Percentiles rank a stretch among this genome's conserved stretches.
phyloP scores from a whole-genome alignment of 441 rosid species.

The Croton setiger region DNA sequence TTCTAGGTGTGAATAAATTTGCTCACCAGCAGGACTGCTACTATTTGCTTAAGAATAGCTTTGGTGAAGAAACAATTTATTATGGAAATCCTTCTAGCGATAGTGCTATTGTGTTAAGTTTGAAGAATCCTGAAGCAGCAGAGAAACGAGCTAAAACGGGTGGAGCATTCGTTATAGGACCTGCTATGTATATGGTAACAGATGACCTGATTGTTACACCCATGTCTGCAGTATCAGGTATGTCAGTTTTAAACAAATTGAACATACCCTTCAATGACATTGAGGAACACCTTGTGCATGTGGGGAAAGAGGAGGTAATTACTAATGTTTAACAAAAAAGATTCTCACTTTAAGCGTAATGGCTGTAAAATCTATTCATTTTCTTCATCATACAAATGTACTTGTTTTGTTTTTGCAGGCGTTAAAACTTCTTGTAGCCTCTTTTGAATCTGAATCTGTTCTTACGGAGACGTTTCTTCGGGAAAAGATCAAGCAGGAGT shows the following conservation, averaged over 20 bases:
- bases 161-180: slow-evolving; percentile 14
- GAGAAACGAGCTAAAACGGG: neutral
- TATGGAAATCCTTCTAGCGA: neutral
- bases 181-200: slow-evolving; percentile 21
- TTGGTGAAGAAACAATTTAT: neutral
- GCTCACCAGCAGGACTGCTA: neutral
- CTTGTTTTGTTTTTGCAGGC: slow-evolving; percentile 19
- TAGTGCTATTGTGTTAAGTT: neutral
- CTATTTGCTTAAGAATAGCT: too few relatives aligned
- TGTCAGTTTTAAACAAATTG: slow-evolving; percentile 12
- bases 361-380: too few relatives aligned
- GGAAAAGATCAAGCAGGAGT: neutral
- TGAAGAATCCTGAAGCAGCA: slow-evolving; percentile 13
- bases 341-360: too few relatives aligned
- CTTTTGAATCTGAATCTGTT: slow-evolving; percentile 19
- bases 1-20: slow-evolving; percentile 19
- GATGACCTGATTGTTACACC: slow-evolving; percentile 20
- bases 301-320: slow-evolving; percentile 1
- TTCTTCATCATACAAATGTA: too few relatives aligned
- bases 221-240: slow-evolving; percentile 5
- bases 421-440: slow-evolving; percentile 3
- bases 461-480: slow-evolving; percentile 14
- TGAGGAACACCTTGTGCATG: slow-evolving; percentile 2
- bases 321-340: too few relatives aligned
- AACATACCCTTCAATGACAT: slow-evolving; percentile 19